Conservation (phyloP, 768 basidiomycete species). For the Ephemerocybe angulata region DNA sequence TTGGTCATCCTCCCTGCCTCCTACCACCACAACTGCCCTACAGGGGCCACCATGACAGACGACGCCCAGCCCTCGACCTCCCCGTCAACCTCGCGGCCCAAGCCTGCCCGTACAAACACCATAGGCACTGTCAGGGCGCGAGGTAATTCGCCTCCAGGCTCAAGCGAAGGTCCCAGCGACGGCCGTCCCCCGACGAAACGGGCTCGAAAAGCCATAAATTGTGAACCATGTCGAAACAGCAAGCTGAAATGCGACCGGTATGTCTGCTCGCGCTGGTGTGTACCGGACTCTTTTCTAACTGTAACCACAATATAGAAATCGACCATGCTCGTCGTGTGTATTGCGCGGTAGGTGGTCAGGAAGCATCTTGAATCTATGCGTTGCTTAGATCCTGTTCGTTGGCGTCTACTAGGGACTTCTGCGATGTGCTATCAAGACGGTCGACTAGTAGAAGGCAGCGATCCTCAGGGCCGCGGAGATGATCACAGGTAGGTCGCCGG, state of each 20-base stretch:
- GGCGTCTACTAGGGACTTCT: slow-evolving; percentile 61
- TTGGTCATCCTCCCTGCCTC: slow-evolving; percentile 17
- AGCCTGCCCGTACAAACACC: slow-evolving; percentile 35
- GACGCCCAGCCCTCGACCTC: slow-evolving; percentile 31
- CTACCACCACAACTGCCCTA: slow-evolving; percentile 28
- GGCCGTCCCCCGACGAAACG: slow-evolving; percentile 73
- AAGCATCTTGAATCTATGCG: slow-evolving; percentile 17
- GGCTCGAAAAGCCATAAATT: slow-evolving; percentile 84
- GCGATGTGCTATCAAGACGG: slow-evolving; percentile 78
- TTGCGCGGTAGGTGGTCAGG: slow-evolving; percentile 55
- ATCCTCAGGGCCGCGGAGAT: slow-evolving; percentile 53
- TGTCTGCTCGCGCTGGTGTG: slow-evolving; percentile 14
- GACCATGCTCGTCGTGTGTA: slow-evolving; percentile 87
- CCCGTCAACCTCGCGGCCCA: slow-evolving; percentile 37
- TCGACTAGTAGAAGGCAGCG: slow-evolving; percentile 55
- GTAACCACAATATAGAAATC: slow-evolving; percentile 47
- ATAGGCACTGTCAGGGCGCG: slow-evolving; percentile 47
- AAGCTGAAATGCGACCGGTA: slow-evolving; percentile 89
- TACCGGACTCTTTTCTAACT: slow-evolving; percentile 9
- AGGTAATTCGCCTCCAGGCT: slow-evolving; percentile 41
- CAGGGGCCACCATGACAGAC: slow-evolving; percentile 35
- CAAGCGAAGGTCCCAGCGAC: slow-evolving; percentile 44
- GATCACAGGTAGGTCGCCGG: slow-evolving; percentile 42
- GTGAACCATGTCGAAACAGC: slow-evolving; percentile 82
- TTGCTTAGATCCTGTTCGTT: slow-evolving; percentile 16